These are phyloP conservation scores for Erythrophleum fordii DNA, from an alignment of 306 rosid genomes.

Conservation along the genomic window DNA sequence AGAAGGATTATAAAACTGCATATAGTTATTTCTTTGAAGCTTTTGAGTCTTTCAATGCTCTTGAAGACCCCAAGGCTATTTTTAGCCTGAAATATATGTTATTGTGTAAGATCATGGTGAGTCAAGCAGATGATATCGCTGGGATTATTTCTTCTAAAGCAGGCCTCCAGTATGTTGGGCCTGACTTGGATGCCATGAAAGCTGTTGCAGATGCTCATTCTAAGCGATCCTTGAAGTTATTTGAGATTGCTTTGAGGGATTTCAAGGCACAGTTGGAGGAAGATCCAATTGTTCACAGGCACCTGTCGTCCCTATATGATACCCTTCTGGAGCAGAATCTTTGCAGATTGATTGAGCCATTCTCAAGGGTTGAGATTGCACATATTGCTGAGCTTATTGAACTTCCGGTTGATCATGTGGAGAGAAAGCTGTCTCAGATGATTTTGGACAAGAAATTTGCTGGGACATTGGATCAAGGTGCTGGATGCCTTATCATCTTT, in stretches of 20 bases:
- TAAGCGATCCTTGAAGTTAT: slow-evolving; percentile 84
- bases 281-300: slow-evolving; percentile 96
- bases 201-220: slow-evolving; percentile 96
- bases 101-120: slow-evolving; percentile 91
- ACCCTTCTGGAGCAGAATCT: slow-evolving; percentile 93
- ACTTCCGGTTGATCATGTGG: slow-evolving; percentile 70
- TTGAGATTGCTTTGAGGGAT: slow-evolving; percentile 76
- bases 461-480: slow-evolving; percentile 97
- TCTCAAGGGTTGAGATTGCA: slow-evolving; percentile 92
- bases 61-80: slow-evolving; percentile 89
- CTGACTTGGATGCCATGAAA: slow-evolving; percentile 96
- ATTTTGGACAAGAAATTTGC: slow-evolving; percentile 67
- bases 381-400: slow-evolving; percentile 90
- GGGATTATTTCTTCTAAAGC: slow-evolving; percentile 93
- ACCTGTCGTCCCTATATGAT: slow-evolving; percentile 82
- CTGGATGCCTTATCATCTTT: slow-evolving; percentile 66
- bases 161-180: slow-evolving; percentile 81
- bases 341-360: slow-evolving; percentile 92
- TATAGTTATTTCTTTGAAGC: slow-evolving; percentile 95
- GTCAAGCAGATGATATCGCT: slow-evolving; percentile 87
- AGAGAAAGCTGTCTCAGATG: slow-evolving; percentile 65
- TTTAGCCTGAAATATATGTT: slow-evolving; percentile 94
- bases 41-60: slow-evolving; percentile 91
- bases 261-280: slow-evolving; percentile 90
- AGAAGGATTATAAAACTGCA: slow-evolving; percentile 90